Conservation (phyloP, 306 rosid species). For the Malus orientalis region DNA sequence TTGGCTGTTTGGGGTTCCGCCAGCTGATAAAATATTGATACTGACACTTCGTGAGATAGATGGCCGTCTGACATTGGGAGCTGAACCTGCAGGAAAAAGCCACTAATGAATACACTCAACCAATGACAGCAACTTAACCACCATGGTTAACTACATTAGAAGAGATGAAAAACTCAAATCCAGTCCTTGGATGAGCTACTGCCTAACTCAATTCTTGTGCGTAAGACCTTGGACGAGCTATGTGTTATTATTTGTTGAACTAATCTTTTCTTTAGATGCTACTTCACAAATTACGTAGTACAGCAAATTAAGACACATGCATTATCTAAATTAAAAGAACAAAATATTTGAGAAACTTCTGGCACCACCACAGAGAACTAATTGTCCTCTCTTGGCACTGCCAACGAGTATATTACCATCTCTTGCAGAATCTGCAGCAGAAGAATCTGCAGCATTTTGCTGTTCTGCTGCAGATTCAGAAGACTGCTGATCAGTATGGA, state of each 20-base stretch:
- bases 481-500: conserved; percentile 31
- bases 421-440: conserved; percentile 43
- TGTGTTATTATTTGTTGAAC: neutral
- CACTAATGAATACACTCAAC: conserved; percentile 6
- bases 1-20: conserved; percentile 53
- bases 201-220: neutral
- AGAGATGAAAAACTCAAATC: neutral
- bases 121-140: neutral
- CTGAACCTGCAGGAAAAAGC: conserved; percentile 39
- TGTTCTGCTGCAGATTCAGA: conserved; percentile 36
- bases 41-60: conserved; percentile 47
- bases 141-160: neutral
- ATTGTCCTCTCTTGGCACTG: conserved; percentile 1
- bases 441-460: conserved; percentile 42
- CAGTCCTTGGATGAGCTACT: neutral
- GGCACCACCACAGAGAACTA: neutral
- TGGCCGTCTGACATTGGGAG: conserved; percentile 40
- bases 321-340: neutral
- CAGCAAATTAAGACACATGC: neutral
- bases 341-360: neutral
- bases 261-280: neutral
- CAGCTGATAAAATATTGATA: conserved; percentile 62
- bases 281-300: neutral
- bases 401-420: conserved; percentile 49
- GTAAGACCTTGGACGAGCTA: neutral